phyloP scores from a whole-genome alignment of 2,329 filamentous ascomycete genomes.

The Aspergillus sp. region DNA sequence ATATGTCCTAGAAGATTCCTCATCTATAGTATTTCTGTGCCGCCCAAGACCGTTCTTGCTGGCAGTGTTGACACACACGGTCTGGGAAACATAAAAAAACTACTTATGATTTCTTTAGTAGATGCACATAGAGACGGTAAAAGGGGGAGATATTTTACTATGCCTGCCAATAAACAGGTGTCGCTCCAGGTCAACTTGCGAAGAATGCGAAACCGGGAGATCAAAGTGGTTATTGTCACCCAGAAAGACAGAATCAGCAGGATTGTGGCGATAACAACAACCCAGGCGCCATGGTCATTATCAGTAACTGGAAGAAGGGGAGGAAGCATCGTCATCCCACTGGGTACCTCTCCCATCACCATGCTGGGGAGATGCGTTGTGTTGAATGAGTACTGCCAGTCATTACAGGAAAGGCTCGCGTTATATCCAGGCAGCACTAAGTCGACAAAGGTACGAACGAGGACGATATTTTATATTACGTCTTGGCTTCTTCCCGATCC shows the following conservation, averaged over 20 bases:
- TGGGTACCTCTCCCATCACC: neutral
- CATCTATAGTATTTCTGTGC: neutral
- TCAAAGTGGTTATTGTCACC: neutral
- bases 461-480: neutral
- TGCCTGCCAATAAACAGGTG: neutral
- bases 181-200: neutral
- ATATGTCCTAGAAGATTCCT: neutral
- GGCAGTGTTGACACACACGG: neutral
- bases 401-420: neutral
- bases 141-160: neutral
- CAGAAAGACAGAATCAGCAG: neutral
- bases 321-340: neutral
- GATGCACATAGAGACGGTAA: neutral
- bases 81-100: neutral
- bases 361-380: neutral
- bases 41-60: neutral
- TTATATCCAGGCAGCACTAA: neutral
- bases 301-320: neutral
- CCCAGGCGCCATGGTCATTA: neutral
- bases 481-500: neutral
- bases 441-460: neutral
- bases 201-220: conserved; percentile 1
- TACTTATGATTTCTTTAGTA: neutral
- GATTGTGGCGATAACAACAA: neutral
- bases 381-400: neutral